A percentile compares a stretch with the other conserved stretches of the same genome.
phyloP scores from a whole-genome alignment of 257 asterid species.

The Asclepias syriaca region DNA sequence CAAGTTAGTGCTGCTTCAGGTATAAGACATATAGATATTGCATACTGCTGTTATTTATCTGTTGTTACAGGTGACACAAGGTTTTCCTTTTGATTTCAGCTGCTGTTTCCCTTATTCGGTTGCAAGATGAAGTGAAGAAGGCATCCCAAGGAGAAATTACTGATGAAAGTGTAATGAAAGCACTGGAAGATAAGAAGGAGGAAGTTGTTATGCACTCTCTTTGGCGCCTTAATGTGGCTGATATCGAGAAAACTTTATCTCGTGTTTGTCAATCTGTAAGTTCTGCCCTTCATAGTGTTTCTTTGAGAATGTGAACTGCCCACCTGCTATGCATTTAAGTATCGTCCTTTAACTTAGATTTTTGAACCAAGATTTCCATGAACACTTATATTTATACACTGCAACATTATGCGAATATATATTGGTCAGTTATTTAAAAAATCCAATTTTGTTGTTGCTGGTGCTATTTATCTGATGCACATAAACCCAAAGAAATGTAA shows the following conservation, averaged over 20 bases:
- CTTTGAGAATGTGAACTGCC: background rate
- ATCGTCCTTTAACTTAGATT: background rate
- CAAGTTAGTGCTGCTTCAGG: slow-evolving; percentile 82
- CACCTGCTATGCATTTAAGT: background rate
- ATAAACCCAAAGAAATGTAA: background rate
- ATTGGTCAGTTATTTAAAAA: background rate
- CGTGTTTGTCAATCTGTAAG: slow-evolving; percentile 77
- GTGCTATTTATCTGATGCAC: background rate
- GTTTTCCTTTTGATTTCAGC: slow-evolving; percentile 30
- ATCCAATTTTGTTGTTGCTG: background rate
- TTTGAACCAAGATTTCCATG: background rate
- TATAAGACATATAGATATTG: slow-evolving; percentile 17
- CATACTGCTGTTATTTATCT: slow-evolving; percentile 4
- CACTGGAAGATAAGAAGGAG: slow-evolving; percentile 53
- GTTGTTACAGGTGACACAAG: background rate
- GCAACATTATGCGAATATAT: background rate
- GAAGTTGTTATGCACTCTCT: slow-evolving; percentile 59
- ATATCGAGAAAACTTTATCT: slow-evolving; percentile 64
- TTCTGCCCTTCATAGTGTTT: slow-evolving; percentile 6
- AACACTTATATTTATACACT: background rate
- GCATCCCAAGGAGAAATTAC: slow-evolving; percentile 43
- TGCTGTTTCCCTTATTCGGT: slow-evolving; percentile 54
- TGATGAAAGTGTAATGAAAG: slow-evolving; percentile 47
- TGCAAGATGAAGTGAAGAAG: slow-evolving; percentile 66
- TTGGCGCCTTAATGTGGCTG: slow-evolving; percentile 78